Percentiles rank a stretch among this genome's conserved stretches.
Conservation (phyloP, 2,329 filamentous ascomycete species). For the Colletotrichum somersetense region DNA sequence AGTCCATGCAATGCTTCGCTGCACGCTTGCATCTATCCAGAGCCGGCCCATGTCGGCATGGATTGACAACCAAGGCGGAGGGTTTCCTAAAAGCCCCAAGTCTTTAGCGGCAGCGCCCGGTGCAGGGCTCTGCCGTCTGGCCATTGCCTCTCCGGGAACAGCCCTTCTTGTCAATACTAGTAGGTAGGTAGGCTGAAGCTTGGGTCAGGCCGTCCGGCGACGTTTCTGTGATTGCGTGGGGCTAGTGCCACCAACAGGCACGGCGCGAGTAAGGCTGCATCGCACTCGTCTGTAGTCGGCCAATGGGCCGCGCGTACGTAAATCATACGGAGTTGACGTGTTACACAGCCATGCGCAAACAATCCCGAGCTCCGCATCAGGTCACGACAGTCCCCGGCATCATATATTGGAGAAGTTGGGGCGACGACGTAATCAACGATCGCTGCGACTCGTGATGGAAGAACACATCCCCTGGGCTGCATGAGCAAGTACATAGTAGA, state of each 20-base stretch:
- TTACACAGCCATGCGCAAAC: background rate
- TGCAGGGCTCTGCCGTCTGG: background rate
- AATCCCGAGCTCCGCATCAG: background rate
- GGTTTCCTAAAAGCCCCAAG: background rate
- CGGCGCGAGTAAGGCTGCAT: slow-evolving; percentile 4
- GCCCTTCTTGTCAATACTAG: background rate
- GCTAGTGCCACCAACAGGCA: background rate
- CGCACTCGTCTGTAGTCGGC: background rate
- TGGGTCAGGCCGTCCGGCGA: background rate
- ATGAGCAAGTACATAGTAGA: background rate
- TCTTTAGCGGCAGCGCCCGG: slow-evolving; percentile 2
- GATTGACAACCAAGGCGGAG: background rate
- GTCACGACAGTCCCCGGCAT: slow-evolving; percentile 1
- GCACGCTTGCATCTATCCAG: slow-evolving; percentile 14
- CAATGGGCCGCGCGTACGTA: background rate
- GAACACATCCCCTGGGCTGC: too few species aligned
- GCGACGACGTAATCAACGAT: slow-evolving; percentile 18
- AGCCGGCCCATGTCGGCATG: background rate
- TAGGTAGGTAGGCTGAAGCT: too few species aligned
- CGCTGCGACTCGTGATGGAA: slow-evolving; percentile 15
- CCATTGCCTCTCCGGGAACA: background rate
- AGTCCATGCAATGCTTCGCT: slow-evolving; percentile 12
- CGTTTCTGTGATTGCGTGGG: slow-evolving; percentile 5
- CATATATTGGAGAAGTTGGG: slow-evolving; percentile 10
- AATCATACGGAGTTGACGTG: slow-evolving; percentile 26